phyloP scores from a whole-genome alignment of 768 basidiomycete genomes.

The Collybia sordida region DNA sequence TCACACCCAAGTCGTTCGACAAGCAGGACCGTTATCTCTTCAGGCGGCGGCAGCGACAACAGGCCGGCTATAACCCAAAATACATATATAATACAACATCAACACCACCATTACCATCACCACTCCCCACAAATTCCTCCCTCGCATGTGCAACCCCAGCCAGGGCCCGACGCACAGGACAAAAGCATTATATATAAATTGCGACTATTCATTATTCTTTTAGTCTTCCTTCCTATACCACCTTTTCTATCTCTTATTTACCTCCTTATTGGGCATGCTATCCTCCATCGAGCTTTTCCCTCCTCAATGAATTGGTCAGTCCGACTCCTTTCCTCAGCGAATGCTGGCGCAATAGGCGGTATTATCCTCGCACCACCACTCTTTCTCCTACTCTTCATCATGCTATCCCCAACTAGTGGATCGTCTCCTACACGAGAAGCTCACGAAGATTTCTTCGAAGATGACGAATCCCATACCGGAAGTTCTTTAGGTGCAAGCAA shows the following conservation, averaged over 20 bases:
- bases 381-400: slow-evolving; percentile 27
- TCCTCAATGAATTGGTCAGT: slow-evolving; percentile 14
- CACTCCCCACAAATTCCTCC: slow-evolving; percentile 22
- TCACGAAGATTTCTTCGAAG: slow-evolving; percentile 35
- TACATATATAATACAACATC: no score
- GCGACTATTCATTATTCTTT: slow-evolving; percentile 11
- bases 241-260: slow-evolving; percentile 31
- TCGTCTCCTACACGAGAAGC: slow-evolving; percentile 8
- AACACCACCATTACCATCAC: slow-evolving; percentile 27
- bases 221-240: slow-evolving; percentile 32
- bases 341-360: slow-evolving; percentile 33
- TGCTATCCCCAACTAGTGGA: slow-evolving; percentile 21
- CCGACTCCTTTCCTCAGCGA: slow-evolving; percentile 26
- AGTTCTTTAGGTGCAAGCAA: slow-evolving; percentile 5
- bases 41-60: no score
- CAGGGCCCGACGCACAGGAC: no score
- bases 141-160: no score
- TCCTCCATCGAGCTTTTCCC: slow-evolving; percentile 22
- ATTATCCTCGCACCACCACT: slow-evolving; percentile 32
- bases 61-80: no score
- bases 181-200: slow-evolving; percentile 1
- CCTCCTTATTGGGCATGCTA: slow-evolving; percentile 27
- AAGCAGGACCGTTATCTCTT: no score
- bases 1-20: no score
- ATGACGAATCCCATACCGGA: slow-evolving; percentile 19